Base-by-base conservation (phyloP, 352 stramenopile genomes). In the Elongisporangium prolatum region DNA sequence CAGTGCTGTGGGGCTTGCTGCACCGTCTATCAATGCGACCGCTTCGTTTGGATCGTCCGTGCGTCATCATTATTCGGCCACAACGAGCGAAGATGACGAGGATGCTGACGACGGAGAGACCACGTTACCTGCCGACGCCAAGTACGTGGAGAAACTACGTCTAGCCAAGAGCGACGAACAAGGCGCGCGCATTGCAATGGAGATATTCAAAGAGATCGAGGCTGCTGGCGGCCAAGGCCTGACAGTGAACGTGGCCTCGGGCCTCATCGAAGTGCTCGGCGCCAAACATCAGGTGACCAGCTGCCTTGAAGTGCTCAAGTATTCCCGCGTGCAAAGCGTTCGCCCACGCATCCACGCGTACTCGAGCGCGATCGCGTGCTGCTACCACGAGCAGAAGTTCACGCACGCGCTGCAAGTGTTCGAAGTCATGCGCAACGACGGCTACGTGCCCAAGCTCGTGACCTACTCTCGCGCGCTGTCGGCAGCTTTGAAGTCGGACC, bases 381-480 rank as follows among this genome's bases (percentile, higher is more conserved):
- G 85, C 66, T 95, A 95, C 70, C 77, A 86, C 54, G 72, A 88
- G 28, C 51, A 80, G 50, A 62, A 86, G 60, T 95, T 70, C 64
- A 60, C 71, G 14, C 71, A 89, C 38, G 85, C 85, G n/a, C 64
- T 95, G 57, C 76, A 83, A 16, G 77, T 95, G 57, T 95, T 95
- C 53, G 85, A 95, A 56, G 84, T 95, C 66, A 91, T 93, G 81
- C 74, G 85, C 56, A 90, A 88, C 57, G 85, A 95, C 60, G 83
- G 85, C 18, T 95, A 89, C 67, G 67, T 91, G 47, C 83, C 85
- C 5, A 80, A 88, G 63, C 71, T 62, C 16, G 81, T 95, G 25
- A 95, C 85, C 51, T 95, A 95, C 63, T 93, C 85, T 51, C 85
- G 84, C 56, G 80, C 83, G n/a, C 59, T 95, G 51, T 91, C 85